phyloP scores from a whole-genome alignment of 176 grass and related monocot species.

The Otatea glauca region DNA sequence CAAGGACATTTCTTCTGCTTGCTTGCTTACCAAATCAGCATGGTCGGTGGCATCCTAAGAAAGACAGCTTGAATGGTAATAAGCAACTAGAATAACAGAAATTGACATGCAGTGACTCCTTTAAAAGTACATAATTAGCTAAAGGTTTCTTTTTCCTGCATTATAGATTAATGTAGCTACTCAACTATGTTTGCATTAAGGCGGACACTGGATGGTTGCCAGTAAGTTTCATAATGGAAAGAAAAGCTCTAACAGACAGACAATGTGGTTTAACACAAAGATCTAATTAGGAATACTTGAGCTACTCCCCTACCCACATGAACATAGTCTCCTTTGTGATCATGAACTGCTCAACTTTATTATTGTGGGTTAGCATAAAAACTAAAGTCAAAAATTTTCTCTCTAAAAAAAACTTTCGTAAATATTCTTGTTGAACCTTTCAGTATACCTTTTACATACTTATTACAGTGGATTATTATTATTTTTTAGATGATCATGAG shows the following conservation, averaged over 20 bases:
- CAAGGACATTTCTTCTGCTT: conserved; percentile 60
- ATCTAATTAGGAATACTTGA: background rate
- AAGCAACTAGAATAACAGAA: conserved; percentile 32
- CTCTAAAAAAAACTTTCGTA: background rate
- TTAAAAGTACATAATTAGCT: conserved; percentile 24
- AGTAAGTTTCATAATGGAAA: background rate
- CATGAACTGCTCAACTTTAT: background rate
- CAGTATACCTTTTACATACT: background rate
- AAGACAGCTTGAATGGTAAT: conserved; percentile 40
- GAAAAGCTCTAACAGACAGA: conserved; percentile 22
- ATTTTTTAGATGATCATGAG: background rate
- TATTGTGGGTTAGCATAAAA: background rate
- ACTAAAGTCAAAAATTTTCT: background rate
- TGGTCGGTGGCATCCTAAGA: conserved; percentile 77
- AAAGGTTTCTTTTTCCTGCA: background rate
- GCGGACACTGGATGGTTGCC: background rate
- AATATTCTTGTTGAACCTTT: conserved; percentile 3
- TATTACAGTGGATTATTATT: background rate
- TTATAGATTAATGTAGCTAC: background rate
- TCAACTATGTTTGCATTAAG: background rate
- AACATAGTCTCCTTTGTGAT: background rate
- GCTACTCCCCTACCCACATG: background rate
- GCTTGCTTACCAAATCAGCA: conserved; percentile 64
- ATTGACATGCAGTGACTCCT: background rate
- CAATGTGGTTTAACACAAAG: background rate